Evolutionary conservation across 1,284 basidiomycete species (phyloP), one percentile per base, ranked within the genome.

Genomic region (Cronartium ribicola): DNA sequence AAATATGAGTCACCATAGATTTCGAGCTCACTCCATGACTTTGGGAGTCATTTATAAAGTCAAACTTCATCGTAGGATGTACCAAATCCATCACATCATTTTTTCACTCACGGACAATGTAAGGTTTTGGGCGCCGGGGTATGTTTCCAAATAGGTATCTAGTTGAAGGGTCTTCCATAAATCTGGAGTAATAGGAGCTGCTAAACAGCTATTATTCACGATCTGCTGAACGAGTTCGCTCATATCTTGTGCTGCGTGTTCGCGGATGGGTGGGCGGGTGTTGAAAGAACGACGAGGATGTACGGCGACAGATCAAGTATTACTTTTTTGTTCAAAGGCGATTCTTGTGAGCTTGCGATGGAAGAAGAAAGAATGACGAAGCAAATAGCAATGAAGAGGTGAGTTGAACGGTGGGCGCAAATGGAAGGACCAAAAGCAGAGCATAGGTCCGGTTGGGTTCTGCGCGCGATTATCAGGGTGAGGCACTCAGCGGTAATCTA

Each of bases 181-280:
- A 0, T 74, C 57, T 13, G 71, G 71, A n/a, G 71, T 74, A n/a
- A 74, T 63, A 37, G 71, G 71, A 14, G 66, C 51, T 17, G 51
- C 51, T 13, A 55, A 20, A 55, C 51, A 55, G 29, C 51, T 55
- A 20, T 55, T 55, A 29, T 55, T 55, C 13, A 55, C 29, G 11
- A 55, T 55, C 17, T 55, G 51, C 29, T 55, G 51, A 20, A 55
- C 51, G 13, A 55, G 17, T 55, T 55, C 51, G 14, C 51, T 55
- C 51, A 55, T 55, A 7, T 20, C 22, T 14, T 13, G 22, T n/a
- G 22, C 29, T 55, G 51, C n/a, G 29, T 55, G 2, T n/a, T 55
- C n/a, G 51, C 0, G 51, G 17, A 11, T 55, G n/a, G n/a, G 17
- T 29, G 51, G 29, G 51, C 29, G n/a, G 51, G 29, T 55, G 51